phyloP scores from a whole-genome alignment of 1,139 yeast species.

The Candida tunisiensis region DNA sequence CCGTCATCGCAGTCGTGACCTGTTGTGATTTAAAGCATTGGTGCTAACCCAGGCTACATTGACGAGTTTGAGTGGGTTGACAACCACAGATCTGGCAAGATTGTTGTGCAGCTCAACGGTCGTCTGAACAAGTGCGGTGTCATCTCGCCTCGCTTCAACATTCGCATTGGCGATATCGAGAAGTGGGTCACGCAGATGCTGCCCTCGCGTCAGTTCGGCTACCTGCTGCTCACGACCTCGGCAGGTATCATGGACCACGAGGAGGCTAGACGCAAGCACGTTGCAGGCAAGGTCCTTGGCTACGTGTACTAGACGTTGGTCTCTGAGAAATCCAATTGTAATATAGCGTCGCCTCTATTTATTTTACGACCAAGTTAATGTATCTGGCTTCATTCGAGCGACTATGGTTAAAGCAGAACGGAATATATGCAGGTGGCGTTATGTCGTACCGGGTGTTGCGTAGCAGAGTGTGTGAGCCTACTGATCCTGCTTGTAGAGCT shows the following conservation, averaged over 20 bases:
- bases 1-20: too few species aligned
- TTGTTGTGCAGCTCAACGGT: slow-evolving; percentile 92
- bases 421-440: too few species aligned
- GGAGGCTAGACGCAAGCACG: slow-evolving; percentile 99
- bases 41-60: slow-evolving; percentile 50
- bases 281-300: slow-evolving; percentile 94
- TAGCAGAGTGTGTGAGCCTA: too few species aligned
- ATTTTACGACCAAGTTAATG: background rate
- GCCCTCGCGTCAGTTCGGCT: slow-evolving; percentile 99
- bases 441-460: too few species aligned
- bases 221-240: slow-evolving; percentile 91
- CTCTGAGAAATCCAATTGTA: too few species aligned
- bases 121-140: slow-evolving; percentile 99
- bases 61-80: slow-evolving; percentile 98
- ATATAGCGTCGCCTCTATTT: background rate
- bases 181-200: slow-evolving; percentile 96
- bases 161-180: slow-evolving; percentile 83
- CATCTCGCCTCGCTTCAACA: slow-evolving; percentile 95
- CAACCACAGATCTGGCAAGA: slow-evolving; percentile 98
- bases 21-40: slow-evolving; percentile 1
- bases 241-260: slow-evolving; percentile 99
- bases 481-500: too few species aligned
- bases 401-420: slow-evolving; percentile 1
- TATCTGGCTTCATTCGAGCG: background rate
- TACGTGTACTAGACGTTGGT: slow-evolving; percentile 82